Conservation (phyloP, 1,284 basidiomycete genomes). For the Leccinum fallax region DNA sequence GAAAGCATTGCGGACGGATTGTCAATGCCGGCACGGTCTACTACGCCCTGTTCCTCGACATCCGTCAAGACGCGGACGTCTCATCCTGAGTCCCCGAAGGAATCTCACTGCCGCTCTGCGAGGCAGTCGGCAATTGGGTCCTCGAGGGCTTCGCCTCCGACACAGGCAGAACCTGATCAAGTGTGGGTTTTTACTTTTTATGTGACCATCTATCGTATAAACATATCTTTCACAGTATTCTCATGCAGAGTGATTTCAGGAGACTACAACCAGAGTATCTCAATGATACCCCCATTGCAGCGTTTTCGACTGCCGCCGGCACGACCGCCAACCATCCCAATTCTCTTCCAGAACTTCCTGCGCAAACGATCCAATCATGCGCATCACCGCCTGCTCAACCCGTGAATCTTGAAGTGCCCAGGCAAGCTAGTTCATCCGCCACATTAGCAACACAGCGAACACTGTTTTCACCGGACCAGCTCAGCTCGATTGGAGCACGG, state of each 20-base stretch:
- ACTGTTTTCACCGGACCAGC: background rate
- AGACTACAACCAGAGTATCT: conserved; percentile 83
- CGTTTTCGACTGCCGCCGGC: no score
- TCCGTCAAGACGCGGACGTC: conserved; percentile 16
- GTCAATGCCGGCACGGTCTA: conserved; percentile 8
- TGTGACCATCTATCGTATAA: background rate
- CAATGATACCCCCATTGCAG: conserved; percentile 89
- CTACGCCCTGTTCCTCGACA: conserved; percentile 24
- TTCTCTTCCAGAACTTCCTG: no score
- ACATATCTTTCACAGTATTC: conserved; percentile 49
- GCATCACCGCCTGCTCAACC: no score
- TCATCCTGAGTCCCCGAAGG: conserved; percentile 8
- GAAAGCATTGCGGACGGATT: conserved; percentile 1
- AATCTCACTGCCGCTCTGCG: conserved; percentile 34
- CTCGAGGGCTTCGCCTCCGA: conserved; percentile 24
- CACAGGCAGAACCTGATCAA: conserved; percentile 58
- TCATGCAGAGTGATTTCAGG: conserved; percentile 74
- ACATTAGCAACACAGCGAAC: no score
- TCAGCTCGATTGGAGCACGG: background rate
- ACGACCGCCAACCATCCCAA: no score
- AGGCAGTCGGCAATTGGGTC: conserved; percentile 26
- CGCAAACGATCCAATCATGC: no score
- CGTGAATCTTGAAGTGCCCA: no score
- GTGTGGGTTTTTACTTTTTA: conserved; percentile 43
- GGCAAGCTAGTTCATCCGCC: no score